These are phyloP conservation scores for Mycena albidolilacea DNA, from an alignment of 768 basidiomycete genomes.

Conservation along the genomic window DNA sequence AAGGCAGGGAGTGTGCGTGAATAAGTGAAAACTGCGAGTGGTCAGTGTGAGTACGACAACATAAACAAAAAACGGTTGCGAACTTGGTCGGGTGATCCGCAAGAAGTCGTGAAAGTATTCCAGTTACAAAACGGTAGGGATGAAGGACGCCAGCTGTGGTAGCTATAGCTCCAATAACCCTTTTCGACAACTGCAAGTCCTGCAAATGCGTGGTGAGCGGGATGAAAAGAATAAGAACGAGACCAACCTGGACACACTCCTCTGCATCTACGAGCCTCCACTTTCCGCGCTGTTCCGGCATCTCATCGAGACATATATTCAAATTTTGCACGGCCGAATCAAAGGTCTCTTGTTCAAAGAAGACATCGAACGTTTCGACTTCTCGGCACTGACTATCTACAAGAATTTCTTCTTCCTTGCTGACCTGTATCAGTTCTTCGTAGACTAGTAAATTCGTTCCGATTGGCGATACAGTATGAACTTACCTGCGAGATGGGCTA, in stretches of 20 bases:
- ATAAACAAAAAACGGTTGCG: background rate
- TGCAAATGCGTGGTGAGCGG: conserved; percentile 31
- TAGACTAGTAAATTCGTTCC: background rate
- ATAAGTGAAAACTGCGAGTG: conserved; percentile 55
- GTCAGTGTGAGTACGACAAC: background rate
- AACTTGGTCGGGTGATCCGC: conserved; percentile 48
- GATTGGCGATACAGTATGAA: background rate
- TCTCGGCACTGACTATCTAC: conserved; percentile 60
- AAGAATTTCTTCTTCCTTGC: conserved; percentile 56
- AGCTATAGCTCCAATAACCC: conserved; percentile 56
- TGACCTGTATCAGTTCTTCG: conserved; percentile 51
- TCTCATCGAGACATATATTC: conserved; percentile 53
- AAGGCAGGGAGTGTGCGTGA: conserved; percentile 63
- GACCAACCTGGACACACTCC: conserved; percentile 25
- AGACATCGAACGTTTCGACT: conserved; percentile 62
- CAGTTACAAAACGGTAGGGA: conserved; percentile 67
- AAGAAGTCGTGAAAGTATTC: conserved; percentile 57
- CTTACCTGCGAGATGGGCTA: conserved; percentile 53
- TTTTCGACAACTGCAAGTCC: conserved; percentile 55
- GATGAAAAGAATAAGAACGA: no score
- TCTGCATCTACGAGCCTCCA: conserved; percentile 40
- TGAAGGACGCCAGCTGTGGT: conserved; percentile 62
- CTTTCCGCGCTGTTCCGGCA: conserved; percentile 56
- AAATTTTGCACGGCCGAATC: conserved; percentile 53
- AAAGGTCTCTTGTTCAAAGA: conserved; percentile 52